Conservation (phyloP, 441 rosid species). For the Brassica balearica region DNA sequence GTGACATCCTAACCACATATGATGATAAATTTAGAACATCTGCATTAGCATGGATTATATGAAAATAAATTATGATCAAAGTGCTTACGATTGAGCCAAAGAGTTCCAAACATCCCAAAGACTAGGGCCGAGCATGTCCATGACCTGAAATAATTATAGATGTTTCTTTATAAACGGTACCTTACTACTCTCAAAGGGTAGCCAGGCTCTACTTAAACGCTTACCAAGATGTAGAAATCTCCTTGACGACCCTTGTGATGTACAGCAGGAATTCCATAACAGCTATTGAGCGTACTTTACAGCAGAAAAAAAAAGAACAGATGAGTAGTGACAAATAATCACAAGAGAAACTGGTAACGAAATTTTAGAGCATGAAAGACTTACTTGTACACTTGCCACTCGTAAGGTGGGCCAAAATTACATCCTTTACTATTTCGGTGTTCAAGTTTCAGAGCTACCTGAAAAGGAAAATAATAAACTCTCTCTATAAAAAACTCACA, state of each 20-base stretch:
- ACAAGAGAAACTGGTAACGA: slow-evolving; percentile 34
- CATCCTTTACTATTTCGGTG: slow-evolving; percentile 97
- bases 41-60: slow-evolving; percentile 14
- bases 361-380: slow-evolving; percentile 36
- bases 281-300: slow-evolving; percentile 75
- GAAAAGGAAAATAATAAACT: slow-evolving; percentile 36
- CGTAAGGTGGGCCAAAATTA: slow-evolving; percentile 94
- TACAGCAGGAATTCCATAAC: slow-evolving; percentile 92
- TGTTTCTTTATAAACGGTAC: slow-evolving; percentile 28
- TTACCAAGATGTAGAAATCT: slow-evolving; percentile 93
- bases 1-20: slow-evolving; percentile 72
- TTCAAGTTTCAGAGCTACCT: slow-evolving; percentile 96
- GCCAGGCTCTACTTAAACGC: slow-evolving; percentile 37
- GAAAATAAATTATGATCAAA: slow-evolving; percentile 14
- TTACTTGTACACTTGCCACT: slow-evolving; percentile 99
- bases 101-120: slow-evolving; percentile 98
- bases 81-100: slow-evolving; percentile 79
- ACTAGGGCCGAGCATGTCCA: slow-evolving; percentile 99
- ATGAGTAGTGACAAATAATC: slow-evolving; percentile 14
- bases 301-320: slow-evolving; percentile 18
- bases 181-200: neutral
- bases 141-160: slow-evolving; percentile 66
- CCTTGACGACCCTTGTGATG: slow-evolving; percentile 96
- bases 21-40: slow-evolving; percentile 30
- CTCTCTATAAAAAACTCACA: neutral